Conservation (phyloP, 2,329 filamentous ascomycete species). For the Dichotomopilus funicola region DNA sequence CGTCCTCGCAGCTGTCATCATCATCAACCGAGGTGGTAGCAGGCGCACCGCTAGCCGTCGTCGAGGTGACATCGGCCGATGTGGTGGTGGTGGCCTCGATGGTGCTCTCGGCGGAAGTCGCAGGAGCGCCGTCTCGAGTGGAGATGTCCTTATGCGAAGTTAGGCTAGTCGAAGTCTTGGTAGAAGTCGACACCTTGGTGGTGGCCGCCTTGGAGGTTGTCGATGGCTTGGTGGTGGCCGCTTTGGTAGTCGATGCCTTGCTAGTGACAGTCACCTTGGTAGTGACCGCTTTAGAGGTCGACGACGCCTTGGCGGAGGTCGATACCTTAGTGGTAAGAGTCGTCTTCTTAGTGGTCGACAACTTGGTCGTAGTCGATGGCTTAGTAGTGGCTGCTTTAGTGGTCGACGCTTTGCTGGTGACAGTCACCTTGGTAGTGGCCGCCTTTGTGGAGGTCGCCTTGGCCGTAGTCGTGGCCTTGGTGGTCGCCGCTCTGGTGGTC, state of each 20-base stretch:
- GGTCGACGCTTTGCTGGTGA: neutral
- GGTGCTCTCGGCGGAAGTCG: slow-evolving; percentile 2
- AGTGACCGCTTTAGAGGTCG: slow-evolving; percentile 2
- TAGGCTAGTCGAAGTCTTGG: neutral
- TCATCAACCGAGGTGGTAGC: slow-evolving; percentile 9
- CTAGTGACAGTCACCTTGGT: neutral
- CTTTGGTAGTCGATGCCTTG: no score
- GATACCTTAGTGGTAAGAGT: neutral
- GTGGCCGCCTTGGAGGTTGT: neutral
- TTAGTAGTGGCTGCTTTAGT: slow-evolving; percentile 10
- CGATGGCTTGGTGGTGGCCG: neutral
- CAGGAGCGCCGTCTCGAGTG: neutral
- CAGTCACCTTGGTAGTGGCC: slow-evolving; percentile 7
- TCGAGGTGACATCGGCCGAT: neutral
- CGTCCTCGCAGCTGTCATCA: slow-evolving; percentile 5
- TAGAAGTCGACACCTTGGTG: neutral
- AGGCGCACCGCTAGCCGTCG: slow-evolving; percentile 10
- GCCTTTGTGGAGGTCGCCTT: slow-evolving; percentile 10
- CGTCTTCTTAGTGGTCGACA: slow-evolving; percentile 3
- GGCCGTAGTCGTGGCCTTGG: neutral
- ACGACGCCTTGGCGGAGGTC: no score
- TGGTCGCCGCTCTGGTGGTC: neutral
- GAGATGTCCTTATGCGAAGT: neutral
- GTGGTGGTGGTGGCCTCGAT: neutral
- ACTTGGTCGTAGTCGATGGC: slow-evolving; percentile 4